These are phyloP conservation scores for Gigaspora rosea DNA, from an alignment of 192 early-diverging fungal species.

Conservation along the genomic window DNA sequence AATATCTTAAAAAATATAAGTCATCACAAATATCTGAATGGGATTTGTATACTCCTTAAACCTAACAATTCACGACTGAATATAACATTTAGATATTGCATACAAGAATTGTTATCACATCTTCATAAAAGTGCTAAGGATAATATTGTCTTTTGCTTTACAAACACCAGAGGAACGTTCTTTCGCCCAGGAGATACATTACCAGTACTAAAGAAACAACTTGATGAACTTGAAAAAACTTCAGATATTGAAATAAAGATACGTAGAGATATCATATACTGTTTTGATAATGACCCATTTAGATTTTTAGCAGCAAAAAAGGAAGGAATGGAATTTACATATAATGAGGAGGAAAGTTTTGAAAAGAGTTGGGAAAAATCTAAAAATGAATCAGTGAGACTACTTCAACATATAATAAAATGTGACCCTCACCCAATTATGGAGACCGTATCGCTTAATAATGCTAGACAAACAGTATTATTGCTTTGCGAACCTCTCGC, in stretches of 20 bases:
- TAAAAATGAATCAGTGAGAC: slow-evolving; percentile 28
- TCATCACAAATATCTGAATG: slow-evolving; percentile 21
- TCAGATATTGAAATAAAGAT: slow-evolving; percentile 23
- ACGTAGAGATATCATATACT: slow-evolving; percentile 19
- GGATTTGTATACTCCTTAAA: slow-evolving; percentile 34
- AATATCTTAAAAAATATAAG: slow-evolving; percentile 33
- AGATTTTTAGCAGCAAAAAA: slow-evolving; percentile 37
- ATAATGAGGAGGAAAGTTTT: slow-evolving; percentile 24
- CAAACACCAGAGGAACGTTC: slow-evolving; percentile 33
- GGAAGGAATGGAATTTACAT: slow-evolving; percentile 24
- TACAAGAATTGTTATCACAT: slow-evolving; percentile 35
- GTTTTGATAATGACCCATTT: slow-evolving; percentile 40
- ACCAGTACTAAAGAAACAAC: slow-evolving; percentile 20
- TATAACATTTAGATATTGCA: slow-evolving; percentile 31
- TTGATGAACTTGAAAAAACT: slow-evolving; percentile 19
- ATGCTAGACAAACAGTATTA: slow-evolving; percentile 31
- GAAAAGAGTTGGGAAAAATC: slow-evolving; percentile 37
- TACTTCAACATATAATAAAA: slow-evolving; percentile 29
- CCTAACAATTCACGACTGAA: slow-evolving; percentile 24
- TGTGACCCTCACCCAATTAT: slow-evolving; percentile 26
- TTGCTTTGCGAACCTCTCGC: slow-evolving; percentile 34
- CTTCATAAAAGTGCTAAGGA: slow-evolving; percentile 33
- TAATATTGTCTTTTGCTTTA: slow-evolving; percentile 41
- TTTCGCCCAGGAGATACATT: slow-evolving; percentile 38
- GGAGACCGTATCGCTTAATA: slow-evolving; percentile 39